Evolutionary conservation across 179 eudicot species (phyloP).

Genomic region (Gypsophila paniculata): DNA sequence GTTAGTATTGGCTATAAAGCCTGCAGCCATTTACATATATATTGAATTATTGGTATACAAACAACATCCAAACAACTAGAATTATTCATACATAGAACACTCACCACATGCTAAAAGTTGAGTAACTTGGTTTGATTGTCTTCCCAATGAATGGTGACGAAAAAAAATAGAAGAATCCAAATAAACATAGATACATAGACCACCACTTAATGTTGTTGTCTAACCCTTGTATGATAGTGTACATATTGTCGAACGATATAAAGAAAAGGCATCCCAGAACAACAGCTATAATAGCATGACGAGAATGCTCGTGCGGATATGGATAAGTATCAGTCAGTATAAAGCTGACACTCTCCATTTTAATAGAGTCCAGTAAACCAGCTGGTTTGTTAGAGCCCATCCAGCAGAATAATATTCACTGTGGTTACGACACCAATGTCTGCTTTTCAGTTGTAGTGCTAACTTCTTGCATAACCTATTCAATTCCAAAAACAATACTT

Average conservation of each 20-base stretch:
- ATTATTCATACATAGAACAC: constrained; percentile 15
- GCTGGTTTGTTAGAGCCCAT: constrained; percentile 53
- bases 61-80: background rate
- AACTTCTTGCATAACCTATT: constrained; percentile 20
- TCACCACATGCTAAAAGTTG: constrained; percentile 96
- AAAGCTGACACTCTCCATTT: constrained; percentile 85
- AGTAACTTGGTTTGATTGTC: constrained; percentile 94
- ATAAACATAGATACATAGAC: constrained; percentile 92
- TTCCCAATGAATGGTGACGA: constrained; percentile 95
- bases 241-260: constrained; percentile 93
- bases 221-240: constrained; percentile 77
- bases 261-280: constrained; percentile 89
- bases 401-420: constrained; percentile 15
- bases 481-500: constrained; percentile 7
- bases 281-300: constrained; percentile 89
- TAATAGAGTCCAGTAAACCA: constrained; percentile 66
- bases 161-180: constrained; percentile 97
- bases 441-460: constrained; percentile 12
- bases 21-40: background rate
- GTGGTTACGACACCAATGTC: background rate
- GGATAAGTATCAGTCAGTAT: constrained; percentile 78
- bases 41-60: background rate
- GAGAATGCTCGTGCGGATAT: constrained; percentile 95
- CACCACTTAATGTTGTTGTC: constrained; percentile 97
- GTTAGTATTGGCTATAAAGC: background rate